phyloP scores from a whole-genome alignment of 345 rosid species.

The Mangifera indica region DNA sequence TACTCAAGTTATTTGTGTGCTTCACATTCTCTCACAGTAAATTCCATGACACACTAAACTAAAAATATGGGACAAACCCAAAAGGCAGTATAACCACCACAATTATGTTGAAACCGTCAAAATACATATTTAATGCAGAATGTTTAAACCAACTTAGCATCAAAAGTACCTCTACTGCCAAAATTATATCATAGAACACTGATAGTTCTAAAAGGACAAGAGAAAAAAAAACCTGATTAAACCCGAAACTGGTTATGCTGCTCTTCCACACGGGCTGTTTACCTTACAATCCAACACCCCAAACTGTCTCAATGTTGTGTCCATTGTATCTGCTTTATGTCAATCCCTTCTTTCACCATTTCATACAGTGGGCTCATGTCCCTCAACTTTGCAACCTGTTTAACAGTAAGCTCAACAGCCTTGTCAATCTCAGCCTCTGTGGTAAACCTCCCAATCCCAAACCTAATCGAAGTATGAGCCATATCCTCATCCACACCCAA shows the following conservation, averaged over 20 bases:
- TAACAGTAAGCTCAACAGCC: constrained; percentile 81
- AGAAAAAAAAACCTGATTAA: constrained; percentile 5
- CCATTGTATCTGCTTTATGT: constrained; percentile 85
- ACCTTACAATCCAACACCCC: neutral
- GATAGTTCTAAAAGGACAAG: constrained; percentile 18
- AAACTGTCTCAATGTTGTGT: constrained; percentile 60
- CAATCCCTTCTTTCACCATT: constrained; percentile 87
- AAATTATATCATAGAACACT: constrained; percentile 13
- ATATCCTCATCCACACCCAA: constrained; percentile 98
- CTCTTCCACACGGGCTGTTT: constrained; percentile 2
- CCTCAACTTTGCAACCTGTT: constrained; percentile 87
- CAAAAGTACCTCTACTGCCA: constrained; percentile 3
- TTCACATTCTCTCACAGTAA: neutral
- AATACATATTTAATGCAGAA: neutral
- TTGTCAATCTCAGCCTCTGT: constrained; percentile 80
- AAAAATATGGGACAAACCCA: neutral
- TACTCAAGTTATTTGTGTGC: neutral
- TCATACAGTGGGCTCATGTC: constrained; percentile 98
- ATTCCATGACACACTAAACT: neutral
- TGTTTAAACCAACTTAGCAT: neutral
- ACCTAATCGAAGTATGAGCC: constrained; percentile 97
- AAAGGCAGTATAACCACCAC: neutral
- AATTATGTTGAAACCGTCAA: constrained; percentile 6
- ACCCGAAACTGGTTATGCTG: neutral
- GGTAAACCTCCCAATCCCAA: constrained; percentile 95